Conservation (phyloP, 768 basidiomycete species). For the Gelatoporia subvermispora region DNA sequence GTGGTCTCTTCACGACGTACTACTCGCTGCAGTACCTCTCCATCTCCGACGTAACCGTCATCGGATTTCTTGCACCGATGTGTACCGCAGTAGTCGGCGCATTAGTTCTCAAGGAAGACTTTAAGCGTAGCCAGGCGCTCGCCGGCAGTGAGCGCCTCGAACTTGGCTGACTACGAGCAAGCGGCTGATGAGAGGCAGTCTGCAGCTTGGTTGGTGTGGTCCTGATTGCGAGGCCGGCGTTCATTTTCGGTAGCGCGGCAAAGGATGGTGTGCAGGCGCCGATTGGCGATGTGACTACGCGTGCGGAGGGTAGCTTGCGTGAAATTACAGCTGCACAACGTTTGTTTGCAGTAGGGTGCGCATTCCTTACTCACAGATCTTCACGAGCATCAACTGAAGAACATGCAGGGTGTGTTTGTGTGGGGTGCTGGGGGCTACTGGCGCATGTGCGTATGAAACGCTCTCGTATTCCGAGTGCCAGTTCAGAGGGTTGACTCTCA, state of each 20-base stretch:
- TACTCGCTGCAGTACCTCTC: conserved; percentile 71
- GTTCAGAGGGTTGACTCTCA: background rate
- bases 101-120: conserved; percentile 57
- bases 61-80: conserved; percentile 72
- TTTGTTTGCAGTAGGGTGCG: conserved; percentile 56
- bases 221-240: conserved; percentile 73
- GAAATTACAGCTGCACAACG: conserved; percentile 26
- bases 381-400: background rate
- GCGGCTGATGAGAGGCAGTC: conserved; percentile 33
- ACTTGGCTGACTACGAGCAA: background rate
- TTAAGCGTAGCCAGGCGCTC: conserved; percentile 48
- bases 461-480: background rate
- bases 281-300: background rate
- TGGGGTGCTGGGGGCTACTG: conserved; percentile 59
- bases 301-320: too few relatives aligned
- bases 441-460: conserved; percentile 51
- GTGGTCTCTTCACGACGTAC: conserved; percentile 64
- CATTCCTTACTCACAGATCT: background rate
- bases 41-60: conserved; percentile 70
- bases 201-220: conserved; percentile 72
- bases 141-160: conserved; percentile 39
- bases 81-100: conserved; percentile 58
- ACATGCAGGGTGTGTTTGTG: conserved; percentile 52
- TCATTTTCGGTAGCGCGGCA: conserved; percentile 52
- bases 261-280: background rate